phyloP scores from a whole-genome alignment of 176 grass and related monocot genomes.

The Neostapfia colusana region DNA sequence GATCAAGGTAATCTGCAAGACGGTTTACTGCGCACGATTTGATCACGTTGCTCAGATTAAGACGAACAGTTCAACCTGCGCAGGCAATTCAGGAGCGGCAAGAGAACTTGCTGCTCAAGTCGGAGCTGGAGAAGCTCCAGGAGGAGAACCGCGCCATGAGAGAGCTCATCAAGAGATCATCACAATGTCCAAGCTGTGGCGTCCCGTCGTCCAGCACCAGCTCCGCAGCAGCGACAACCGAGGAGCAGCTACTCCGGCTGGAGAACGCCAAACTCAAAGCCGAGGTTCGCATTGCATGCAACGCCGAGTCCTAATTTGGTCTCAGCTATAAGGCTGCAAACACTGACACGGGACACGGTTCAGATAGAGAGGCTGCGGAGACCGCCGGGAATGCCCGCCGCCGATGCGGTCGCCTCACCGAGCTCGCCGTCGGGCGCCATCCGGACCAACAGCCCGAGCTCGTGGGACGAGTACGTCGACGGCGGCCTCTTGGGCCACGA shows the following conservation, averaged over 20 bases:
- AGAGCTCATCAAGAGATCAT: constrained; percentile 48
- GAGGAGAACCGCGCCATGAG: constrained; percentile 68
- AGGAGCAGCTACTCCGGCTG: constrained; percentile 57
- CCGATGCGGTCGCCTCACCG: background rate
- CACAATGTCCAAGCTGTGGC: constrained; percentile 55
- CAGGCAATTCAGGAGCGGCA: constrained; percentile 83
- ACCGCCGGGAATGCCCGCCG: constrained; percentile 21
- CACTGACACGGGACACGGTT: background rate
- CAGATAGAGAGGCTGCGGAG: constrained; percentile 63
- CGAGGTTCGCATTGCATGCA: constrained; percentile 45
- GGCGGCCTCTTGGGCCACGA: constrained; percentile 34
- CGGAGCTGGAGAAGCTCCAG: constrained; percentile 73
- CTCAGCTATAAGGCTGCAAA: background rate
- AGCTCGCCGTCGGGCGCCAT: constrained; percentile 33
- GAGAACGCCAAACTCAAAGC: constrained; percentile 71
- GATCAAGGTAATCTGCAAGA: constrained; percentile 57
- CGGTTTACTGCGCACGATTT: background rate
- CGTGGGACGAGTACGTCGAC: constrained; percentile 44
- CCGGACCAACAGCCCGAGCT: constrained; percentile 18
- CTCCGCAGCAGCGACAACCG: constrained; percentile 12
- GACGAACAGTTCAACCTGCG: background rate
- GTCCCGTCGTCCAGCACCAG: constrained; percentile 40
- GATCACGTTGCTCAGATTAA: background rate
- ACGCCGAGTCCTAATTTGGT: background rate
- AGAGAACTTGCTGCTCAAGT: constrained; percentile 82